Evolutionary conservation across 352 stramenopile species (phyloP), one percentile per base, ranked within the genome.

Genomic region (Thalassiosira mediterranea): DNA sequence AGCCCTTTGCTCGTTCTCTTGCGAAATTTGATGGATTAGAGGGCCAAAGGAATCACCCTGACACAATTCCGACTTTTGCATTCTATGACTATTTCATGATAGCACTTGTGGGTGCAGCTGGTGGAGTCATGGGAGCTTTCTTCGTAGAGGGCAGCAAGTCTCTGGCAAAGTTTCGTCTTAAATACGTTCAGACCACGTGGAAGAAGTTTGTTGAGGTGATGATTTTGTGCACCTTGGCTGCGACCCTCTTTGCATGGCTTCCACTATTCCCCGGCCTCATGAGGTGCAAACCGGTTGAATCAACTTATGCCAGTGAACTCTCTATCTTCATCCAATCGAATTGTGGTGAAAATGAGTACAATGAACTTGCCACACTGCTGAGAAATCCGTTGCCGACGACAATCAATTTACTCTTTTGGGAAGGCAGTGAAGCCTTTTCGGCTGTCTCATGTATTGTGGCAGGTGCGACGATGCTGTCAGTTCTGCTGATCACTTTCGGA

Each of bases 41-140:
- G 31, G 2, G 42, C 26, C 17, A 51, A 71, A 51, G 44, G 40
- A 21, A 3, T 13, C 7, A 76, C 65, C 10, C 48, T 52, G 38
- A 42, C 44, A 8, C 4, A 23, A 13, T 42, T 15, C 31, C 42
- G n/a, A 66, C 11, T 13, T 86, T 76, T 32, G 84, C 94, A 19
- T 86, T 96, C n/a, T 69, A 90, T 29, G 92, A 97, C 63, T 66
- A 96, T 26, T 68, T 91, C 10, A 64, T 96, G 10, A 97, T 97
- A 58, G 91, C 96, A n/a, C 51, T 87, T 4, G 96, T 97, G 76
- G 94, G 94, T 10, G 92, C 94, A 76, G 26, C 94, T 3, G 94
- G 93, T 10, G 94, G 94, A 0, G 75, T 96, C 1, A 88, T 94
- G 11, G 94, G 94, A 37, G 94, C 93, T 17, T 64, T 73, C 23